Evolutionary conservation across 148 eudicot genomes (phyloP), one percentile per base, ranked within the genome.

Genomic region (Mesembryanthemum crystallinum): DNA sequence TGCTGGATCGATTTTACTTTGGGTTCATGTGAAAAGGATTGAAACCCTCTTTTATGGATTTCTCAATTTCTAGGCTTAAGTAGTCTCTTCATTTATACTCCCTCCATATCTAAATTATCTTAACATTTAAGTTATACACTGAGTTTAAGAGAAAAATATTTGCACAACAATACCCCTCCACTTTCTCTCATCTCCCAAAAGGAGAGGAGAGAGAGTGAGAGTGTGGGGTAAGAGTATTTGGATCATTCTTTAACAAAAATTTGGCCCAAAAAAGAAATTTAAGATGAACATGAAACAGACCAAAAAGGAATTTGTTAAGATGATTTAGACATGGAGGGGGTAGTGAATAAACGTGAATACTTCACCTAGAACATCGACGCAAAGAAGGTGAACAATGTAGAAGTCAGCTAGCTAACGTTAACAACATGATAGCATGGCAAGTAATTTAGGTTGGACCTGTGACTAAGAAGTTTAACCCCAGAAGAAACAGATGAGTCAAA

Each of bases 381-480:
- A 29, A 64, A 67, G 33, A 43, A 54, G 35, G 14, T 27, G 12
- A 66, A 25, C 29, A 70, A 62, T 11, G n/a, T 8, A 73, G 58
- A 18, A 7, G 9, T 21, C 29, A 55, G 21, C 60, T 24, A 69
- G 64, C 69, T 67, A 25, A 69, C 35, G 62, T 27, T n/a, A n/a
- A 57, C 42, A 62, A 45, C 28, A 49, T 17, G 23, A 69, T 42
- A 33, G 42, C 77, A 73, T 42, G 15, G 42, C 28, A 65, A 58
- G 14, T 63, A 18, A 17, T 14, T 14, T 2, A 28, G 61, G 25
- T 35, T 49, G n/a, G 73, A 64, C 63, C 62, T 21, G 52, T 52
- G 37, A 65, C 32, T 37, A 61, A 33, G 25, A 29, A 6, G 39
- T 35, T 30, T 47, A 23, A 11, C 55, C 29, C 29, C 18, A 71